Evolutionary conservation across 345 rosid genomes (phyloP).

Genomic region (Isatis tinctoria): DNA sequence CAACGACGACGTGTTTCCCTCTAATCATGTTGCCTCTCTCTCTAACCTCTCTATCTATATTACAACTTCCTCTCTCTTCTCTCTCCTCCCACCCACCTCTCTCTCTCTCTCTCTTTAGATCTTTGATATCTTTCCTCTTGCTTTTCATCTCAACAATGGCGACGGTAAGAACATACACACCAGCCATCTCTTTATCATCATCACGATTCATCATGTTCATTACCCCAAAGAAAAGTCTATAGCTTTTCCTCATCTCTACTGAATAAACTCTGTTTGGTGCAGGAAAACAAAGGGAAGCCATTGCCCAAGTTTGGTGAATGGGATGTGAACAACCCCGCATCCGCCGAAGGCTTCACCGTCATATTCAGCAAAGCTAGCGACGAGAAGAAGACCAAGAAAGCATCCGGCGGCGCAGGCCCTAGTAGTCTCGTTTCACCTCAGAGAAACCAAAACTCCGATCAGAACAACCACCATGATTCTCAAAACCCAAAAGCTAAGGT

Average conservation of each 20-base stretch:
- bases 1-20: conserved; percentile 36
- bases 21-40: conserved; percentile 8
- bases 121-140: neutral
- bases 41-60: conserved; percentile 9
- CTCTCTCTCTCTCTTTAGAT: conserved; percentile 10
- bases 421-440: conserved; percentile 27
- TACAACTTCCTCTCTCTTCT: conserved; percentile 11
- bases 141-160: conserved; percentile 26
- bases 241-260: neutral
- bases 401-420: conserved; percentile 18
- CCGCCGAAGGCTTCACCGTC: conserved; percentile 59
- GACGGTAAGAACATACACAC: conserved; percentile 17
- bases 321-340: conserved; percentile 57
- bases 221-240: neutral
- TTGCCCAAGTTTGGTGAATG: conserved; percentile 63
- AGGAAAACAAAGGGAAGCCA: conserved; percentile 47
- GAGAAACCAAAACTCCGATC: conserved; percentile 20
- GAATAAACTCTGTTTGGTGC: conserved; percentile 2
- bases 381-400: conserved; percentile 48
- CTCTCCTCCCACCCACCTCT: conserved; percentile 6
- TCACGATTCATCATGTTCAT: too few species aligned
- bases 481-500: conserved; percentile 28
- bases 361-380: conserved; percentile 61
- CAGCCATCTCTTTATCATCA: neutral
- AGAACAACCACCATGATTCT: conserved; percentile 9